These are phyloP conservation scores for Dothideomycetidae sp. DNA, from an alignment of 2,329 filamentous ascomycete genomes.

Conservation along the genomic window DNA sequence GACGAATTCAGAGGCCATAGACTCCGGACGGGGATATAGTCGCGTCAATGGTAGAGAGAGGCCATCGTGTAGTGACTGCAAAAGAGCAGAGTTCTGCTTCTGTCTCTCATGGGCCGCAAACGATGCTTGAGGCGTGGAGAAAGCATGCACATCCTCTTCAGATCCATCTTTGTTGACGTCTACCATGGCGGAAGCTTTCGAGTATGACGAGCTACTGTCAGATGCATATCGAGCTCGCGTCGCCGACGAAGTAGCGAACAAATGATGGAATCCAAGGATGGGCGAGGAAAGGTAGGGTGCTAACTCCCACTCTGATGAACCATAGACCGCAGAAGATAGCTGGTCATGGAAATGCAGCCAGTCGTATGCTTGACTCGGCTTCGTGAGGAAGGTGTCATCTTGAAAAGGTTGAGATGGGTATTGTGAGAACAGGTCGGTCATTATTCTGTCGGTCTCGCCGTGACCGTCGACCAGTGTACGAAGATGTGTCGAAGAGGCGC, in stretches of 20 bases:
- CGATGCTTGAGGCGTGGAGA: constrained; percentile 68
- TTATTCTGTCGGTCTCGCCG: constrained; percentile 63
- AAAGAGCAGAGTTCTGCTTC: constrained; percentile 60
- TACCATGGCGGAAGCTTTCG: constrained; percentile 23
- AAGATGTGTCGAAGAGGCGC: constrained; percentile 55
- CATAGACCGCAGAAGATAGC: constrained; percentile 63
- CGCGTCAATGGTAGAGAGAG: constrained; percentile 59
- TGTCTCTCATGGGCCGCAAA: constrained; percentile 67
- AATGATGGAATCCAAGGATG: constrained; percentile 74
- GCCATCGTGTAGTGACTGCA: constrained; percentile 58
- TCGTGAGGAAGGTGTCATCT: constrained; percentile 80
- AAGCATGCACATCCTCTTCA: constrained; percentile 41
- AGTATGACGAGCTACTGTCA: constrained; percentile 24
- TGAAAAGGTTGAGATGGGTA: constrained; percentile 84
- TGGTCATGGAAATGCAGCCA: constrained; percentile 91
- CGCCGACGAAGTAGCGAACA: constrained; percentile 64
- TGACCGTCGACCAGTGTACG: constrained; percentile 65
- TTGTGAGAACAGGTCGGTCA: constrained; percentile 69
- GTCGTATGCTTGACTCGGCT: constrained; percentile 76
- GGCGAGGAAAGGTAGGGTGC: constrained; percentile 75
- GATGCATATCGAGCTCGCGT: constrained; percentile 20
- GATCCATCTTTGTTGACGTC: constrained; percentile 23
- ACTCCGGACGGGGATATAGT: constrained; percentile 63
- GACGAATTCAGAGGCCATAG: constrained; percentile 66
- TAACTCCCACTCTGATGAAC: constrained; percentile 87